These are phyloP conservation scores for Rhododendron molle DNA, from an alignment of 148 eudicot species.

Conservation along the genomic window DNA sequence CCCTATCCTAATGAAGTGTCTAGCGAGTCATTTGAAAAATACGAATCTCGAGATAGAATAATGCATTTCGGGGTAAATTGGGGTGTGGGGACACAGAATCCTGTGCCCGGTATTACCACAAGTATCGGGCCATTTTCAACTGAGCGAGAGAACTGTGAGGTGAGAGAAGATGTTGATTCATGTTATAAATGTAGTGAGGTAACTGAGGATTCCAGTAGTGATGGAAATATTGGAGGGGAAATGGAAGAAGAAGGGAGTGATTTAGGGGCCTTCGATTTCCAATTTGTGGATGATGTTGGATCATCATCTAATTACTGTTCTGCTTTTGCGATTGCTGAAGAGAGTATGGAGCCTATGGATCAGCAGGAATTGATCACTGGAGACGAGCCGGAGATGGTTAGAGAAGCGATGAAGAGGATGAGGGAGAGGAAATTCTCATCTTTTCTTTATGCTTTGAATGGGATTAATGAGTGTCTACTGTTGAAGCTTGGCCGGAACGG, in stretches of 20 bases:
- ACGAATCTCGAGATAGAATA: not conserved
- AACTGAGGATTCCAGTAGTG: conserved; percentile 8
- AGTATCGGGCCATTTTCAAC: conserved; percentile 12
- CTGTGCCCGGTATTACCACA: not conserved
- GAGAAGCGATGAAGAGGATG: conserved; percentile 44
- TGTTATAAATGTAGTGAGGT: not conserved
- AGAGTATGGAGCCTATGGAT: conserved; percentile 12
- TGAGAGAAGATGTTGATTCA: not conserved
- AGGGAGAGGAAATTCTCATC: conserved; percentile 41
- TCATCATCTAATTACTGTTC: conserved; percentile 15
- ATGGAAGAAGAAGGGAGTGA: conserved; percentile 13
- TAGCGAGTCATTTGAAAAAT: not conserved
- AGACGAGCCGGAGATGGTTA: conserved; percentile 27
- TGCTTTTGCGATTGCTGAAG: conserved; percentile 38
- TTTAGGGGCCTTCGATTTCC: conserved; percentile 19
- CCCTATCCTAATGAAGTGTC: not conserved
- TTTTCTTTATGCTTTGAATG: conserved; percentile 41
- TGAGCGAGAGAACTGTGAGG: not conserved
- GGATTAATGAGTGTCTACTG: conserved; percentile 36
- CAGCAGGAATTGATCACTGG: conserved; percentile 10
- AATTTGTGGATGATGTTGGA: conserved; percentile 33
- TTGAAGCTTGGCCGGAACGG: conserved; percentile 24
- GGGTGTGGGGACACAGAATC: not conserved
- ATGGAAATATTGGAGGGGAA: conserved; percentile 12
- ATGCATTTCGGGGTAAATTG: not conserved